These are phyloP conservation scores for Barbarea vulgaris DNA, from an alignment of 345 rosid genomes.

Conservation along the genomic window DNA sequence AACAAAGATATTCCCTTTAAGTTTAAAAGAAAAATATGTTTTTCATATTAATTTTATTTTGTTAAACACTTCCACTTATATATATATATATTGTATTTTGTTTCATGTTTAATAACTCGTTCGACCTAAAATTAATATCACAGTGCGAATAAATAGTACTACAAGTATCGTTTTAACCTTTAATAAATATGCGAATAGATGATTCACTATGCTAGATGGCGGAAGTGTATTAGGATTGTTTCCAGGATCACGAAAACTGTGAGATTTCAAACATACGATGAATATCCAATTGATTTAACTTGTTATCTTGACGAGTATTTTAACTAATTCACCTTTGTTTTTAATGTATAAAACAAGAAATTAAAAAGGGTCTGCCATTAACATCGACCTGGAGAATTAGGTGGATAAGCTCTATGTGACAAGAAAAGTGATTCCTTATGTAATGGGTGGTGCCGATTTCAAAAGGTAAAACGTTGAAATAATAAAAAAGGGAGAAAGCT, in stretches of 20 bases:
- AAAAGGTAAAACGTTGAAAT: conserved; percentile 26
- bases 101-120: neutral
- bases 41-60: neutral
- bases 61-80: neutral
- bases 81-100: no score
- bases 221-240: neutral
- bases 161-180: neutral
- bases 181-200: neutral
- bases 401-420: conserved; percentile 20
- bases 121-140: neutral
- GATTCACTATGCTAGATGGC: neutral
- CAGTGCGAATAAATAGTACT: neutral
- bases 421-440: conserved; percentile 9
- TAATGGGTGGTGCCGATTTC: conserved; percentile 12
- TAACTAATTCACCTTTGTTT: neutral
- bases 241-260: neutral
- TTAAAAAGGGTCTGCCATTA: conserved; percentile 11
- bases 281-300: neutral
- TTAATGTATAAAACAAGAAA: neutral
- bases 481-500: conserved; percentile 10
- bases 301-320: neutral
- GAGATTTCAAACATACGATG: neutral
- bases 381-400: conserved; percentile 19
- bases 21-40: neutral
- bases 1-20: neutral